Evolutionary conservation across 1,284 basidiomycete species (phyloP).

Genomic region (Ustilago loliicola): DNA sequence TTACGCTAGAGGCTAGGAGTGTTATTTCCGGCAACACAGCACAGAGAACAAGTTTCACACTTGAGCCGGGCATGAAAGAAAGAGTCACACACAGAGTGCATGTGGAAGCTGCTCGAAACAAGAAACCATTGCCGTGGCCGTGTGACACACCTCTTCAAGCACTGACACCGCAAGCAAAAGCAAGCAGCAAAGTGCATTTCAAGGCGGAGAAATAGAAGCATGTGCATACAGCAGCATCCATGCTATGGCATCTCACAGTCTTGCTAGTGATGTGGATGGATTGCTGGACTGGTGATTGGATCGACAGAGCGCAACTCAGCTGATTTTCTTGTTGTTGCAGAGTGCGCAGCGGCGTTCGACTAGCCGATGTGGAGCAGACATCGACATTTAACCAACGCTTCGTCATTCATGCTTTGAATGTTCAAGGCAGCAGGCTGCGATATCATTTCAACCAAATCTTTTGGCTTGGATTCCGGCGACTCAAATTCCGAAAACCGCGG

Average conservation of each 20-base stretch:
- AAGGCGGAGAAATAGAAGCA: conserved; percentile 1
- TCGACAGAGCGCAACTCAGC: conserved; percentile 28
- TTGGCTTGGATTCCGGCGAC: conserved; percentile 1
- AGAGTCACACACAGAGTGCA: neutral
- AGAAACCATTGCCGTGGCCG: neutral
- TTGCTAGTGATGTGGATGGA: neutral
- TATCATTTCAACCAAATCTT: neutral
- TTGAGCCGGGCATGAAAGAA: neutral
- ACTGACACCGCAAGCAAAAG: conserved; percentile 3
- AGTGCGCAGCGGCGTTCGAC: conserved; percentile 17
- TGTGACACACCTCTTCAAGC: conserved; percentile 10
- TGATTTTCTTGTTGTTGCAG: conserved; percentile 19
- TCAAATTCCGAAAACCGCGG: conserved; percentile 24
- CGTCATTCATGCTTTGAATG: neutral
- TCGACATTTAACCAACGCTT: neutral
- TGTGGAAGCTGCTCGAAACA: conserved; percentile 11
- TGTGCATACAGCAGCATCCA: neutral
- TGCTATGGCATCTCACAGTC: neutral
- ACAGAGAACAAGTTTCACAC: neutral
- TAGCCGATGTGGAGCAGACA: conserved; percentile 22
- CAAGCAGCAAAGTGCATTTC: neutral
- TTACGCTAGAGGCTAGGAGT: conserved; percentile 9
- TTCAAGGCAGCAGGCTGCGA: neutral
- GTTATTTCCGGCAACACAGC: conserved; percentile 16
- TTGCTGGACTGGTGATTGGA: neutral